Base-by-base conservation (phyloP, 805 yeast species). In the Metschnikowia kofuensis region DNA sequence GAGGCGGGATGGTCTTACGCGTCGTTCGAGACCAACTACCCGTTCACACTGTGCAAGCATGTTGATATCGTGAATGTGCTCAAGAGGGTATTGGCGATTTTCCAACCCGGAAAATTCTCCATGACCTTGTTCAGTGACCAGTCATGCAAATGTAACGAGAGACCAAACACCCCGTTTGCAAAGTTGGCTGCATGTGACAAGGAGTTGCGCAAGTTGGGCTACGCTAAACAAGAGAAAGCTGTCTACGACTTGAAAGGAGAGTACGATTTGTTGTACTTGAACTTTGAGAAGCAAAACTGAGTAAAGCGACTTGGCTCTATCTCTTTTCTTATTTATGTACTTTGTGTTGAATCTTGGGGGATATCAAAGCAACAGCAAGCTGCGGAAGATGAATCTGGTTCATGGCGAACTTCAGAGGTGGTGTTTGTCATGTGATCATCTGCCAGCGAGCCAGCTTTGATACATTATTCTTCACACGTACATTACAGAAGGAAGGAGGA, bases 1-100 rank as follows among this genome's bases (percentile, higher is more conserved):
- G 98, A 94, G 64, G 65, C 75, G 21, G 96, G 92, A 35, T 92
- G 95, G 89, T 89, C 97, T 6, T 92, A 92, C 67, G 98, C 98
- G 5, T 87, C 96, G 9, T 94, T 94, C 66, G 98, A 94, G 65
- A 83, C 97, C 16, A 92, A 89, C 65, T 88, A 83, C 37, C 84
- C 86, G 7, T 73, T 73, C 44, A 70, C 79, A 10, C 57, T 54
- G 42, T 53, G 67, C 40, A 35, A 44, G 28, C 39, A 56, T 58
- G 70, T 72, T 35, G 68, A 74, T 53, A 79, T 84, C 58, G 62
- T 76, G 31, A 77, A 76, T n/a, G 82, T 89, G 9, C 66, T 88
- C 52, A 56, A 68, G 38, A 79, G 78, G 36, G 85, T 90, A 2
- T 72, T 90, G 55, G 60, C 68, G 5, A 76, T 86, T 29, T 85